phyloP scores from a whole-genome alignment of 768 basidiomycete species.

The Lentinula boryana region DNA sequence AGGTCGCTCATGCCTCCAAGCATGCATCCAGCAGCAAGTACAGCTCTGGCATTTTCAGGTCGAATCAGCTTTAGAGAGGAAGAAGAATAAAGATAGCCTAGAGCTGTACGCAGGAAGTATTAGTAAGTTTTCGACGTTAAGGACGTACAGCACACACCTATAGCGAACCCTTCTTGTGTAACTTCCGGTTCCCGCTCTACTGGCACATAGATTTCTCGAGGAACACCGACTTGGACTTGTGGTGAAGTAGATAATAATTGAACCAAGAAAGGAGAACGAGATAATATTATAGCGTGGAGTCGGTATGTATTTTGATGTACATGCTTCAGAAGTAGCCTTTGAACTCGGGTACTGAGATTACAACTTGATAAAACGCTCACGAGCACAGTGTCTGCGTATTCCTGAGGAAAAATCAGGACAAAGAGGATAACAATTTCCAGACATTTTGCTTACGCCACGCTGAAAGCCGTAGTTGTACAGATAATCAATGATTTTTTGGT shows the following conservation, averaged over 20 bases:
- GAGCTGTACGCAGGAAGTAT: slow-evolving; percentile 35
- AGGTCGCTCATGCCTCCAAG: slow-evolving; percentile 87
- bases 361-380: slow-evolving; percentile 32
- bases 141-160: slow-evolving; percentile 39
- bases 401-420: slow-evolving; percentile 33
- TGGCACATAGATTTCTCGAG: slow-evolving; percentile 67
- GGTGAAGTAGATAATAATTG: slow-evolving; percentile 84
- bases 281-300: slow-evolving; percentile 80
- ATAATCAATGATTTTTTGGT: slow-evolving; percentile 74
- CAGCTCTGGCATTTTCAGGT: slow-evolving; percentile 76
- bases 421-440: neutral
- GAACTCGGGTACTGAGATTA: neutral
- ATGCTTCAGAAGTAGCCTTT: slow-evolving; percentile 38
- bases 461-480: slow-evolving; percentile 78
- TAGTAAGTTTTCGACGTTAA: slow-evolving; percentile 11
- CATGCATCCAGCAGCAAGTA: slow-evolving; percentile 79
- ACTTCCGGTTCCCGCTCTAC: slow-evolving; percentile 78
- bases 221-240: slow-evolving; percentile 54
- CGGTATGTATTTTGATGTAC: slow-evolving; percentile 70
- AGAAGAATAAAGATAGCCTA: slow-evolving; percentile 78
- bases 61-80: slow-evolving; percentile 62
- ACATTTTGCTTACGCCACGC: slow-evolving; percentile 57
- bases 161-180: slow-evolving; percentile 79
- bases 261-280: slow-evolving; percentile 82
- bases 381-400: slow-evolving; percentile 77